A percentile compares a stretch with the other conserved stretches of the same genome.
Evolutionary conservation across 2,329 filamentous ascomycete species (phyloP).

Genomic region (Alternaria infectoria): DNA sequence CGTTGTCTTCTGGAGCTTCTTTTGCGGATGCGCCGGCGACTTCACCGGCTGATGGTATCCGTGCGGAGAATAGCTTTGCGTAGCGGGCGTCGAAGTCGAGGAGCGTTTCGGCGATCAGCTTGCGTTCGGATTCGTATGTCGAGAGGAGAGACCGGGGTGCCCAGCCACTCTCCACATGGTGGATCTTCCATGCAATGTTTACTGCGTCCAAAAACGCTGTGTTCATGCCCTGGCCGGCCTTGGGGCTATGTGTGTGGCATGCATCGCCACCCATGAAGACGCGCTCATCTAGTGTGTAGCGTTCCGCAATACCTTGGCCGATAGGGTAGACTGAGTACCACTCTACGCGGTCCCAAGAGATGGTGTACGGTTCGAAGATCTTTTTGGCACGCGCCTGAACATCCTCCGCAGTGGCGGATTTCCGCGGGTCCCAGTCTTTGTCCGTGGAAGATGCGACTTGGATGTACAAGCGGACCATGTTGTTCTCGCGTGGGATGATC

Average conservation of each 20-base stretch:
- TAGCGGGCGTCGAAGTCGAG: conserved; percentile 89
- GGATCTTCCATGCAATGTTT: conserved; percentile 96
- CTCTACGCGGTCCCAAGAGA: conserved; percentile 69
- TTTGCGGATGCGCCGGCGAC: conserved; percentile 66
- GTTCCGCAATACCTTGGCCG: conserved; percentile 69
- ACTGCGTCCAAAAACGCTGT: conserved; percentile 69
- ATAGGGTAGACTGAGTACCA: conserved; percentile 73
- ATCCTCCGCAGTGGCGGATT: conserved; percentile 64
- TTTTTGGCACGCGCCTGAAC: conserved; percentile 64
- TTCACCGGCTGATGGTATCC: conserved; percentile 74
- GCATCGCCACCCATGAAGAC: conserved; percentile 71
- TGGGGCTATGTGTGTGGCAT: conserved; percentile 69
- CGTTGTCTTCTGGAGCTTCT: conserved; percentile 62
- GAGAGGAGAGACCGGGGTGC: conserved; percentile 75
- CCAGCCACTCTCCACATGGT: conserved; percentile 84
- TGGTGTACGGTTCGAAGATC: conserved; percentile 65
- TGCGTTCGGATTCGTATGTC: conserved; percentile 87
- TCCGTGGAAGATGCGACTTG: conserved; percentile 69
- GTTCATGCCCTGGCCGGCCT: conserved; percentile 70
- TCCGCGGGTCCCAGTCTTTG: conserved; percentile 66
- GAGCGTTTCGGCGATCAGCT: conserved; percentile 81
- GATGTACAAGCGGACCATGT: conserved; percentile 62
- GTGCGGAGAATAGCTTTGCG: conserved; percentile 85
- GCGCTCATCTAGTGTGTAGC: conserved; percentile 68
- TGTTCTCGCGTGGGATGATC: conserved; percentile 64